phyloP scores from a whole-genome alignment of 169 alveolate species.

The Cytauxzoon felis region DNA sequence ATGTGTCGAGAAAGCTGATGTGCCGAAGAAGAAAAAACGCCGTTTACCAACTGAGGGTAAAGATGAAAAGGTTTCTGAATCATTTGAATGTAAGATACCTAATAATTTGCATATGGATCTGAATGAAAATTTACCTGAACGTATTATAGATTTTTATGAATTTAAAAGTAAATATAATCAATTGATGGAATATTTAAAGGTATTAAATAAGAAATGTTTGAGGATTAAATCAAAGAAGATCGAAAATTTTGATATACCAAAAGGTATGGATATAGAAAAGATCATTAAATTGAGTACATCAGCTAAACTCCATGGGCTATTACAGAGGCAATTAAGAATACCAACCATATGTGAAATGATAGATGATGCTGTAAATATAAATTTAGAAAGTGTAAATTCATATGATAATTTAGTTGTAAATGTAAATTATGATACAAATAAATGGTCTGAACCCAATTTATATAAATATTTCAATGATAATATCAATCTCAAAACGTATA shows the following conservation, averaged over 20 bases:
- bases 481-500: slow-evolving; percentile 37
- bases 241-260: background rate
- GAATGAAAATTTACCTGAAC: background rate
- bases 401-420: slow-evolving; percentile 7
- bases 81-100: no score
- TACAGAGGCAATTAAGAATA: slow-evolving; percentile 26
- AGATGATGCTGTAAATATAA: slow-evolving; percentile 23
- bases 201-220: background rate
- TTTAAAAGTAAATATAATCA: background rate
- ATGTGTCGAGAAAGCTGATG: no score
- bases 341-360: slow-evolving; percentile 52
- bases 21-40: no score
- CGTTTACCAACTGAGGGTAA: no score
- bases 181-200: background rate
- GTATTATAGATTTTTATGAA: background rate
- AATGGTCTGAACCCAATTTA: slow-evolving; percentile 44
- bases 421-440: slow-evolving; percentile 7
- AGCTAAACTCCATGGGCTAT: background rate
- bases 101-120: background rate
- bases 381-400: slow-evolving; percentile 5
- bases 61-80: no score
- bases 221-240: background rate
- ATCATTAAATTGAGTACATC: slow-evolving; percentile 6
- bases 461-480: slow-evolving; percentile 7
- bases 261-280: slow-evolving; percentile 1